Conservation (phyloP, 2,329 filamentous ascomycete genomes). For the Sphaerulina musiva region DNA sequence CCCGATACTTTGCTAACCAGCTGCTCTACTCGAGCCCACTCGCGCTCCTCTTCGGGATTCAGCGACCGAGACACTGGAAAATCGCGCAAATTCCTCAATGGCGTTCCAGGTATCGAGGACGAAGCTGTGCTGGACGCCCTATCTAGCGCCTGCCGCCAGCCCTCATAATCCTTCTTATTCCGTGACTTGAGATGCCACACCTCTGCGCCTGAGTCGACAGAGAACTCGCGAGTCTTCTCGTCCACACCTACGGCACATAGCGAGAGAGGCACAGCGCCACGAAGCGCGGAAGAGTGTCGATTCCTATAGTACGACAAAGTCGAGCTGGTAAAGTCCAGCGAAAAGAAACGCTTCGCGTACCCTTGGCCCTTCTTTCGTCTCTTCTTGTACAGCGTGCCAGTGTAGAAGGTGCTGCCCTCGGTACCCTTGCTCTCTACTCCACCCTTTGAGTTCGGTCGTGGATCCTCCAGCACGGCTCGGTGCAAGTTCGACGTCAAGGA, state of each 20-base stretch:
- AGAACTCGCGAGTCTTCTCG: conserved; percentile 82
- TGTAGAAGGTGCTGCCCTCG: conserved; percentile 58
- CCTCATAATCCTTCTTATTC: conserved; percentile 75
- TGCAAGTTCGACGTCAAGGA: conserved; percentile 40
- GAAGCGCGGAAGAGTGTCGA: conserved; percentile 81
- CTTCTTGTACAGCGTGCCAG: conserved; percentile 80
- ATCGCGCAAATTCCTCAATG: conserved; percentile 20
- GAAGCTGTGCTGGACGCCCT: conserved; percentile 48
- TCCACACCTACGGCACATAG: conserved; percentile 87
- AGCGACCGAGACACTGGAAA: conserved; percentile 13
- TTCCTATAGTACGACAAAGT: conserved; percentile 96
- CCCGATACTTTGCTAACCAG: conserved; percentile 81
- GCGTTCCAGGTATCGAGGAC: conserved; percentile 24
- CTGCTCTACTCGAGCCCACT: conserved; percentile 81
- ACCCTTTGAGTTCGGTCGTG: conserved; percentile 37
- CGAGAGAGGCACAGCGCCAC: conserved; percentile 86
- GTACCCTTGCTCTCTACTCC: conserved; percentile 29
- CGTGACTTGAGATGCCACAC: conserved; percentile 88
- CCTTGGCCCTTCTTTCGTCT: conserved; percentile 90
- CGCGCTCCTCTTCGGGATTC: conserved; percentile 59
- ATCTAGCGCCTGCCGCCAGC: conserved; percentile 82
- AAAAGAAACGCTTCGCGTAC: conserved; percentile 89
- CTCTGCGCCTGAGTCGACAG: conserved; percentile 92
- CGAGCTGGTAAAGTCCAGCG: conserved; percentile 86
- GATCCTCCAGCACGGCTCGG: conserved; percentile 33